Evolutionary conservation across 805 yeast species (phyloP), one percentile per base, ranked within the genome.

Genomic region (Pichia sporocuriosa): DNA sequence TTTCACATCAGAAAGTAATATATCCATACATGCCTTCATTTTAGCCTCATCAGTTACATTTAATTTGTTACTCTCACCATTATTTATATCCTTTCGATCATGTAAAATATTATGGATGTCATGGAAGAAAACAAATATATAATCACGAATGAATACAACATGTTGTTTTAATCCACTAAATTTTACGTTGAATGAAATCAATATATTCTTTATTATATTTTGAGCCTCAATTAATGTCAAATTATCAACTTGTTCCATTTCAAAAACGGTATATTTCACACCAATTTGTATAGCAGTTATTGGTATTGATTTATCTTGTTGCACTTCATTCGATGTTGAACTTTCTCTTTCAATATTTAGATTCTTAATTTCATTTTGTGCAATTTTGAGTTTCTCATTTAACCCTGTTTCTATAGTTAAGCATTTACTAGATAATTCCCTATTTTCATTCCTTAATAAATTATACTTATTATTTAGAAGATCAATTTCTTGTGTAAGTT

Each of bases 201-300:
- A 20, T 4, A 54, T 40, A 38, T 54, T 54, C 31, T 54, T 54
- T 16, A 54, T 24, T 15, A 39, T 35, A 38, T 54, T 54, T n/a
- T 50, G 50, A 10, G 43, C 31, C 20, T 47, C 46, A 9, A 43
- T 37, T 20, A 42, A 21, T n/a, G 48, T 27, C 17, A 47, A 29
- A 8, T 28, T 19, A 31, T 53, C 48, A 16, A 53, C 29, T 8
- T 34, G 21, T 10, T 44, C 43, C 39, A 54, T 32, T 15, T 47
- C 33, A 11, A 47, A 30, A 4, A 12, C 7, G 3, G 34, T 13
- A 19, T 34, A 42, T 15, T 16, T 7, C 3, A 22, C 17, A 4
- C 46, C 44, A 33, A 44, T 39, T 12, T 43, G 42, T 11, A 11
- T 40, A 15, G 29, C 20, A 4, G 37, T 39, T 4, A 40, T 20